phyloP scores from a whole-genome alignment of 2,329 filamentous ascomycete genomes.

The Paracoccidioides lutzii region DNA sequence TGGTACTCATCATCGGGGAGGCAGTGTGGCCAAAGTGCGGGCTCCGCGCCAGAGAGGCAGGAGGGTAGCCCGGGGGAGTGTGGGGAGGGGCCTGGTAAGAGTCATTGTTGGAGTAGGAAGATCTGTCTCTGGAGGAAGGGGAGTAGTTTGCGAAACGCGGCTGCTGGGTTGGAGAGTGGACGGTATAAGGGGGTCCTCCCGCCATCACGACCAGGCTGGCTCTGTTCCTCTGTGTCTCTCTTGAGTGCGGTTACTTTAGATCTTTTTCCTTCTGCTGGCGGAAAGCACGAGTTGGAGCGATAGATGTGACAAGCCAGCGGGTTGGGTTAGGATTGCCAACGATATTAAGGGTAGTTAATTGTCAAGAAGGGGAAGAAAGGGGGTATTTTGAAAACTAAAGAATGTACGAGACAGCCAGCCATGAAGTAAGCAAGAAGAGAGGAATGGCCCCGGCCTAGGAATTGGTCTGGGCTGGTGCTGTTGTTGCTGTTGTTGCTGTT shows the following conservation, averaged over 20 bases:
- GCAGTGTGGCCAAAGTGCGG: conserved; percentile 12
- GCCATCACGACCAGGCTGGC: conserved; percentile 23
- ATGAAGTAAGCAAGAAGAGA: not conserved
- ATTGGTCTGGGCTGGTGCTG: not conserved
- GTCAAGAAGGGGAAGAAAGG: no score
- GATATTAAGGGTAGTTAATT: not conserved
- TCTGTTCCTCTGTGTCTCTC: no score
- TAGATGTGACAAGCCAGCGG: not conserved
- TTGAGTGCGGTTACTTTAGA: no score
- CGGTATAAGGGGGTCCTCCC: conserved; percentile 33
- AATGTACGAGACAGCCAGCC: not conserved
- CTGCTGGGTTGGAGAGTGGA: conserved; percentile 34
- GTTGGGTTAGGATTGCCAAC: not conserved
- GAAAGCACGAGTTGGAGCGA: not conserved
- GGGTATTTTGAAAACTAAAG: not conserved
- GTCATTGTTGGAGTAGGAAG: conserved; percentile 32
- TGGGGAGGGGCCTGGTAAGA: conserved; percentile 30
- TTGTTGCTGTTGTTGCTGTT: no score
- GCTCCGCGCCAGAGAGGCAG: conserved; percentile 11
- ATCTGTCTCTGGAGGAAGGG: conserved; percentile 29
- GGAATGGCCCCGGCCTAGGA: not conserved
- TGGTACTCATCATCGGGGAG: conserved; percentile 15
- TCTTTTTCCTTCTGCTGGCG: no score
- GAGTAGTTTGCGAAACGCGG: conserved; percentile 30
- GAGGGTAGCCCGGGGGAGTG: conserved; percentile 26